phyloP scores from a whole-genome alignment of 768 basidiomycete species.

The Mycena epipterygia region DNA sequence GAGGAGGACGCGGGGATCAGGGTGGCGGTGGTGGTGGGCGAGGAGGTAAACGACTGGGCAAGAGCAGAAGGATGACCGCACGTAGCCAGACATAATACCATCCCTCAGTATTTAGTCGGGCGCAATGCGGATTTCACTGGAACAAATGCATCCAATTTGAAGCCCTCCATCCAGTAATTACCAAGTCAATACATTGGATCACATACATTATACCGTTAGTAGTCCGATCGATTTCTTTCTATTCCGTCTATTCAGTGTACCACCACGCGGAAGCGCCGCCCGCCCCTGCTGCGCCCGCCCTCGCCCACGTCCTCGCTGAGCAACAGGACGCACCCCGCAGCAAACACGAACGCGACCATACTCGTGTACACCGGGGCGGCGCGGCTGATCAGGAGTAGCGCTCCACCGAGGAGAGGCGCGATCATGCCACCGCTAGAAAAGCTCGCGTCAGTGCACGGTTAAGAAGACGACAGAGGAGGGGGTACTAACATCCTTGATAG shows the following conservation, averaged over 20 bases:
- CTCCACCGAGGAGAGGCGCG: conserved; percentile 84
- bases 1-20: conserved; percentile 38
- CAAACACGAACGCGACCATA: conserved; percentile 72
- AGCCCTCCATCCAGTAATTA: background rate
- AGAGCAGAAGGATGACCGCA: conserved; percentile 9
- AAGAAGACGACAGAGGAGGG: background rate
- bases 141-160: conserved; percentile 2
- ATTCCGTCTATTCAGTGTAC: conserved; percentile 13
- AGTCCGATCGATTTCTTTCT: background rate
- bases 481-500: conserved; percentile 81
- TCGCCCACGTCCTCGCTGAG: conserved; percentile 67
- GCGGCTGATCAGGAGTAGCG: conserved; percentile 73
- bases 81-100: conserved; percentile 5
- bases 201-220: conserved; percentile 1
- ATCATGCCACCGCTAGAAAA: conserved; percentile 85
- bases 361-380: conserved; percentile 85
- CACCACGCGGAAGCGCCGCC: conserved; percentile 5
- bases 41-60: conserved; percentile 57
- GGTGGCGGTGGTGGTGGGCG: conserved; percentile 44
- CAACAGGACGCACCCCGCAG: conserved; percentile 73
- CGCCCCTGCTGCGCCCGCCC: conserved; percentile 41
- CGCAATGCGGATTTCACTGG: background rate
- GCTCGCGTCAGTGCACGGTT: conserved; percentile 6
- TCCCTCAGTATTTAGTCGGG: background rate
- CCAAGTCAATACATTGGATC: background rate